Percentiles rank a stretch among this genome's conserved stretches.
Evolutionary conservation across 768 basidiomycete species (phyloP).

Genomic region (Chalciporus sphaerocephalus): DNA sequence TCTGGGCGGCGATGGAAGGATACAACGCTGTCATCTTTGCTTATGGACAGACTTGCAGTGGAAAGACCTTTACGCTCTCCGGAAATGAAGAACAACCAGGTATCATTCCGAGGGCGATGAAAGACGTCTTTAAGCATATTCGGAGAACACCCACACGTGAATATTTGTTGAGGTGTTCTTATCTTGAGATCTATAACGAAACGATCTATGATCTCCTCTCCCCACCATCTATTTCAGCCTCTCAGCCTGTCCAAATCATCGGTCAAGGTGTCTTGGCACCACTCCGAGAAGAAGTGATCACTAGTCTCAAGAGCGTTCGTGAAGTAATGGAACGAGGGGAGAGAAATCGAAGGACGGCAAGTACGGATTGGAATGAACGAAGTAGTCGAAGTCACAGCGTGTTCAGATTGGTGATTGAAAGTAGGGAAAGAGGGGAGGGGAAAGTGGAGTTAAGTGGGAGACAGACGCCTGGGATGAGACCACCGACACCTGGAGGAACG

Average conservation of each 20-base stretch:
- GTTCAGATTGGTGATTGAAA: constrained; percentile 89
- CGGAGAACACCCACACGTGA: too few species aligned
- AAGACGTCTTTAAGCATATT: constrained; percentile 57
- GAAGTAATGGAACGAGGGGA: constrained; percentile 31
- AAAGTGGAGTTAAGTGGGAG: constrained; percentile 35
- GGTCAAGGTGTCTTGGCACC: constrained; percentile 49
- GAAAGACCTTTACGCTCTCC: constrained; percentile 68
- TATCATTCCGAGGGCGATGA: constrained; percentile 90
- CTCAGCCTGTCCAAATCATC: constrained; percentile 68
- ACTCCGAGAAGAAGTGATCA: too few species aligned
- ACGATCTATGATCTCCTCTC: too few species aligned
- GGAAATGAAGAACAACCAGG: constrained; percentile 83
- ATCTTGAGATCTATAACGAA: constrained; percentile 82
- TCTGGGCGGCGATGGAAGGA: constrained; percentile 92
- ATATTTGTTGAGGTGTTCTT: constrained; percentile 25
- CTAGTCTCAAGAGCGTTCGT: too few species aligned
- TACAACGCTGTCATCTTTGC: constrained; percentile 97
- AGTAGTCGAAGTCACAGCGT: constrained; percentile 94
- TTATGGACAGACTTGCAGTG: constrained; percentile 83
- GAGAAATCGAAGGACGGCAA: constrained; percentile 72
- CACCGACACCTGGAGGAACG: constrained; percentile 55
- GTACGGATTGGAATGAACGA: constrained; percentile 98
- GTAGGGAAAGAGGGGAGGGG: constrained; percentile 63
- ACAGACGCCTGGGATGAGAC: constrained; percentile 50
- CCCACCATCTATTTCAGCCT: constrained; percentile 38